Evolutionary conservation across 805 yeast species (phyloP), one percentile per base, ranked within the genome.

Genomic region (Lipomyces orientalis): DNA sequence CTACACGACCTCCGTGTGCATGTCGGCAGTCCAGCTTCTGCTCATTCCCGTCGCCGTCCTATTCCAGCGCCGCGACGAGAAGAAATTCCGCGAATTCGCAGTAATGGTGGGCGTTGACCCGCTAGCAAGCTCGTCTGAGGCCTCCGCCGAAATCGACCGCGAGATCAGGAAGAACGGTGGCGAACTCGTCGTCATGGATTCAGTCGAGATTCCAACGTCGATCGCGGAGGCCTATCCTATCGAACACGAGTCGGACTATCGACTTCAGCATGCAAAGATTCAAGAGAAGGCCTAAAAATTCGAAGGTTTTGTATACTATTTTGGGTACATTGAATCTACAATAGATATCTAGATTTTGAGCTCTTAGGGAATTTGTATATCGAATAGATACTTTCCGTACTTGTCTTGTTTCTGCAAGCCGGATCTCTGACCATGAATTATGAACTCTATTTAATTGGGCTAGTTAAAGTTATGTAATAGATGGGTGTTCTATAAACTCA

Each of bases 11-110:
- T 61, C 75, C 3, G 75, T 73, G 7, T 64, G 68, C 19, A 66
- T 68, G 37, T 74, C 77, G 2, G 68, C 66, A 37, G 66, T 60
- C 12, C 69, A 74, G 19, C 39, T 69, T 12, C 54, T 67, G 6
- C 62, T 70, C 66, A 68, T 76, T 10, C 62, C 74, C 16, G 67
- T 74, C 54, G 88, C 85, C 4, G 77, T 85, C 65, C 85, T 75
- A 75, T 83, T 85, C 72, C 86, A 86, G 76, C 86, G 85, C 75
- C 79, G 81, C 61, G 86, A 85, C 33, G 63, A 51, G 43, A 49
- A 54, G 35, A 56, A 37, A 31, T 54, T 56, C 16, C 22, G 46
- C 1, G 46, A 56, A 8, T 25, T 56, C 9, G 57, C 46, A 14
- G 16, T 12, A 39, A 12, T 39, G 46, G 55, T 31, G 16, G 55